Conservation (phyloP, 2,329 filamentous ascomycete species). For the Ophiostoma montium region DNA sequence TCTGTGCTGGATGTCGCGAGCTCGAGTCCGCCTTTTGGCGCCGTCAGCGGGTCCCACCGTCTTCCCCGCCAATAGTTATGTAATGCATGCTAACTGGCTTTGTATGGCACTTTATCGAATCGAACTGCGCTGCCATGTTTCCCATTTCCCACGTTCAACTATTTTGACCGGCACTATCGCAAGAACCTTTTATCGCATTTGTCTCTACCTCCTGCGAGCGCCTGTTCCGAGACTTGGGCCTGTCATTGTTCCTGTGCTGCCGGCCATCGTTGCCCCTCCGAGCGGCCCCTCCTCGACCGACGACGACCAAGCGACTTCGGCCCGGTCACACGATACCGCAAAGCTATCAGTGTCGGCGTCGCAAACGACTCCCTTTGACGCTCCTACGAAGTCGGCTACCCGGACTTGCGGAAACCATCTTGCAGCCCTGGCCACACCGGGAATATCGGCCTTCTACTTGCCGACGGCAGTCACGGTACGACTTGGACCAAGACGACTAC, state of each 20-base stretch:
- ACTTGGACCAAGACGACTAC: not conserved
- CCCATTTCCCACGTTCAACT: not conserved
- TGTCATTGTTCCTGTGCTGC: not conserved
- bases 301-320: not conserved
- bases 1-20: not conserved
- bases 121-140: not conserved
- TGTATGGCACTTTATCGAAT: not conserved
- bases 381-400: not conserved
- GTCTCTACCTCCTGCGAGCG: not conserved
- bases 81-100: not conserved
- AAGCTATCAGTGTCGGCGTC: too few relatives aligned
- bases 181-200: not conserved
- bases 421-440: not conserved
- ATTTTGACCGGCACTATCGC: not conserved
- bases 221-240: not conserved
- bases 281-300: not conserved
- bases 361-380: not conserved
- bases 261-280: not conserved
- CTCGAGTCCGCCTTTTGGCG: constrained; percentile 1
- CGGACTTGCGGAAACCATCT: not conserved
- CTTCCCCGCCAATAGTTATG: constrained; percentile 7
- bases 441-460: not conserved
- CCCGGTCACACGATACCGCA: not conserved
- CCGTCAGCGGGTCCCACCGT: not conserved
- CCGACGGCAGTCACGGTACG: not conserved